Evolutionary conservation across 2,329 filamentous ascomycete genomes (phyloP).

Genomic region (Sclerotinia subarctica): DNA sequence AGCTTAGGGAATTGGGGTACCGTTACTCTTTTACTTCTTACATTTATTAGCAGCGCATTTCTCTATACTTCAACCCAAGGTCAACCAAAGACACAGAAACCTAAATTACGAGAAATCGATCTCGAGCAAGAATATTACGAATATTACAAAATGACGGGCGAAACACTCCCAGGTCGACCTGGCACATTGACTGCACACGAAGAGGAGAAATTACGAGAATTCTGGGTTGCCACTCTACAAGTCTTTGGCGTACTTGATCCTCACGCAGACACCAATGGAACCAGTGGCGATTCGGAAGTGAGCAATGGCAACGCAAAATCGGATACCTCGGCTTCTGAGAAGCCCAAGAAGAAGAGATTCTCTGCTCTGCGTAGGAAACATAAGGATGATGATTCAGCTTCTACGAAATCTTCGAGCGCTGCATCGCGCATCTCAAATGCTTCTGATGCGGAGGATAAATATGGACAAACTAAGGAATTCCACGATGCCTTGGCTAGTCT

Average conservation of each 20-base stretch:
- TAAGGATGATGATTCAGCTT: conserved; percentile 51
- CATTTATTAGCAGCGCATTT: conserved; percentile 20
- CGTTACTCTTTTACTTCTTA: conserved; percentile 17
- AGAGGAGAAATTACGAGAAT: conserved; percentile 80
- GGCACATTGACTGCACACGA: conserved; percentile 88
- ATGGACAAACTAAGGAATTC: conserved; percentile 84
- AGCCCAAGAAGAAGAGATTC: conserved; percentile 73
- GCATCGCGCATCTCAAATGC: conserved; percentile 32
- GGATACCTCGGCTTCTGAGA: conserved; percentile 41
- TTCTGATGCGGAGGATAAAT: conserved; percentile 72
- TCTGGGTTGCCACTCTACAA: conserved; percentile 76
- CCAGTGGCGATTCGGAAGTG: conserved; percentile 26
- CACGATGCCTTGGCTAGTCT: conserved; percentile 74
- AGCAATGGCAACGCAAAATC: conserved; percentile 28
- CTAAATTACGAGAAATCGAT: conserved; percentile 7
- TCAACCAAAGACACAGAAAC: conserved; percentile 3
- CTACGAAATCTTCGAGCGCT: conserved; percentile 36
- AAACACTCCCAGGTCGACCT: conserved; percentile 65
- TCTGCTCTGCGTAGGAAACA: conserved; percentile 63
- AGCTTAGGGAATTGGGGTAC: conserved; percentile 15
- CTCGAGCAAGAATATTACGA: conserved; percentile 22
- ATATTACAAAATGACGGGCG: conserved; percentile 42
- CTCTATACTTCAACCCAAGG: conserved; percentile 21
- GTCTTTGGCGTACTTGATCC: conserved; percentile 63
- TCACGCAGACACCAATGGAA: conserved; percentile 35